Base-by-base conservation (phyloP, 805 yeast genomes). In the Lipomyces sp. region DNA sequence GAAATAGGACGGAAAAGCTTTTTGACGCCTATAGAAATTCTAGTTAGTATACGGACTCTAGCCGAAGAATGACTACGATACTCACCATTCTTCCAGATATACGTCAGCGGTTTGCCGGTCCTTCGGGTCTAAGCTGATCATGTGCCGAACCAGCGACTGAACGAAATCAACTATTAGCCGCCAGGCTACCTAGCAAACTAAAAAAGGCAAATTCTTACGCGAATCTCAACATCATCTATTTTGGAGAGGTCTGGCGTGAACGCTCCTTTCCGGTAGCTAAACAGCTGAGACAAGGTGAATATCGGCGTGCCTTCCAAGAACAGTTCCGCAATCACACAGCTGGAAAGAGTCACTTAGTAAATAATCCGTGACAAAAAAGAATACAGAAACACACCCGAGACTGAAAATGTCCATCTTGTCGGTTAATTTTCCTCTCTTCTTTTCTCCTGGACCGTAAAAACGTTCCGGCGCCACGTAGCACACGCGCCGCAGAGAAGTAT, bases 391-490 rank as follows among this genome's bases (percentile, higher is more conserved):
- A 7, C 37, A 50, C 48, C 75, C 75, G 6, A 70, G 56, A 14
- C 72, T 65, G 54, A 72, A 71, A 1, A 91, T 72, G 67, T 93
- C 98, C 93, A 86, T 86, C 43, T 77, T 77, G 24, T 73, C 71
- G 0, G 82, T 76, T 26, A 86, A 64, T 13, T 58, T 60, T 2
- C 66, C 73, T 53, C 68, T 47, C 32, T 58, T 45, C 36, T 59
- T 59, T 4, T 60, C 65, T 3, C 62, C 67, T 2, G 63, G 63
- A 3, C 69, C 59, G 21, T 61, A 54, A 62, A 93, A 91, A 58
- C 98, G 72, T 65, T 93, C 98, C 0, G 98, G 98, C 0, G 98
- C 98, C 38, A 93, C 67, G 66, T 91, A 91, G 67, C 98, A 93
- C 2, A 81, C 78, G 61, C 96, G 75, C 57, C 97, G 74, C 64